Evolutionary conservation across 805 yeast genomes (phyloP).

Genomic region (Kluyveromyces lactis): DNA sequence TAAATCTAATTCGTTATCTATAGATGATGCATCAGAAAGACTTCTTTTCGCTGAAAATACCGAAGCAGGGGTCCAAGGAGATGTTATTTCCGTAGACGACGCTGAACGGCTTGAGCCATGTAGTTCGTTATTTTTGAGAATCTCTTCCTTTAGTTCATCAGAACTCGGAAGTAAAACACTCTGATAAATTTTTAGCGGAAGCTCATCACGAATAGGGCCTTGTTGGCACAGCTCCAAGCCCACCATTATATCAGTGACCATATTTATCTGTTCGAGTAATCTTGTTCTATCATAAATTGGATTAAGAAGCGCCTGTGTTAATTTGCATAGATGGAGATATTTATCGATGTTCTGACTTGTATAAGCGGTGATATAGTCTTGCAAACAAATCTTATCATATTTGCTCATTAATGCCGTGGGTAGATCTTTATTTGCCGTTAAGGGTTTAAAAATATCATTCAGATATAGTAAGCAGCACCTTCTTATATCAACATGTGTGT

Average conservation of each 20-base stretch:
- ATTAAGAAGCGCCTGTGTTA: constrained; percentile 7
- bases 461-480: constrained; percentile 14
- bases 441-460: constrained; percentile 14
- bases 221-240: neutral
- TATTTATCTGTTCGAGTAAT: neutral
- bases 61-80: constrained; percentile 3
- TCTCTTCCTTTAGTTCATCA: neutral
- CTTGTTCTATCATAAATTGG: neutral
- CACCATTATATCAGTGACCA: constrained; percentile 1
- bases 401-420: constrained; percentile 17
- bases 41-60: constrained; percentile 3
- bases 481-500: constrained; percentile 14
- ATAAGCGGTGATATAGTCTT: neutral
- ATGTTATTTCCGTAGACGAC: neutral
- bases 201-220: neutral
- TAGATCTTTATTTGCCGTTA: constrained; percentile 5
- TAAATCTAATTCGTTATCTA: neutral
- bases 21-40: neutral
- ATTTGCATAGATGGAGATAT: constrained; percentile 14
- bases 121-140: neutral
- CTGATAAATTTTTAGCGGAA: neutral
- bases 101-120: neutral
- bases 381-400: constrained; percentile 8
- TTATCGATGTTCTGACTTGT: constrained; percentile 10
- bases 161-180: neutral